Evolutionary conservation across 345 rosid species (phyloP).

Genomic region (Raphanus raphanistrum): DNA sequence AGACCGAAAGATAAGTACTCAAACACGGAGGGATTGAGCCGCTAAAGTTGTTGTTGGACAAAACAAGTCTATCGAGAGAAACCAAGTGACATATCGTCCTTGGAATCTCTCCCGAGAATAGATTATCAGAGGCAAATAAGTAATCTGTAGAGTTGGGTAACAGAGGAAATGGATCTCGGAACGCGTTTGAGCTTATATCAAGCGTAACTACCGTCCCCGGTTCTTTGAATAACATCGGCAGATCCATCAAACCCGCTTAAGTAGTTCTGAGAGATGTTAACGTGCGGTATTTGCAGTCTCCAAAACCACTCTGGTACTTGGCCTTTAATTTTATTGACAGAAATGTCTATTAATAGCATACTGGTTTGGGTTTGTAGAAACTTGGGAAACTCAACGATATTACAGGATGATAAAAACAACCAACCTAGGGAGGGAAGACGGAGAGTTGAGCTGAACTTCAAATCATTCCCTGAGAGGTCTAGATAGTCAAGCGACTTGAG

Average conservation of each 20-base stretch:
- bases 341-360: not conserved
- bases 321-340: conserved; percentile 25
- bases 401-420: conserved; percentile 4
- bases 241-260: conserved; percentile 13
- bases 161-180: not conserved
- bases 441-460: not conserved
- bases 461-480: not conserved
- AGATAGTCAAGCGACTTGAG: not conserved
- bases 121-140: not conserved
- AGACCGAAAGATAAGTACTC: not conserved
- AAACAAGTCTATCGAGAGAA: not conserved
- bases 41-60: not conserved
- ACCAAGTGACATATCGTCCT: not conserved
- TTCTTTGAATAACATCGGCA: conserved; percentile 7
- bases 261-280: conserved; percentile 9
- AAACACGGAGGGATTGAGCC: not conserved
- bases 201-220: not conserved
- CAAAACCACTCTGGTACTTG: not conserved
- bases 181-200: not conserved
- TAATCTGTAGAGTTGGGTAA: not conserved
- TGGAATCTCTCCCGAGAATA: not conserved
- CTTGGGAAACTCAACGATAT: conserved; percentile 27
- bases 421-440: not conserved
- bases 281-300: not conserved
- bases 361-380: conserved; percentile 12